A percentile compares a stretch with the other conserved stretches of the same genome.
These are phyloP conservation scores for Pueraria montana DNA, from an alignment of 306 rosid species.

Conservation along the genomic window DNA sequence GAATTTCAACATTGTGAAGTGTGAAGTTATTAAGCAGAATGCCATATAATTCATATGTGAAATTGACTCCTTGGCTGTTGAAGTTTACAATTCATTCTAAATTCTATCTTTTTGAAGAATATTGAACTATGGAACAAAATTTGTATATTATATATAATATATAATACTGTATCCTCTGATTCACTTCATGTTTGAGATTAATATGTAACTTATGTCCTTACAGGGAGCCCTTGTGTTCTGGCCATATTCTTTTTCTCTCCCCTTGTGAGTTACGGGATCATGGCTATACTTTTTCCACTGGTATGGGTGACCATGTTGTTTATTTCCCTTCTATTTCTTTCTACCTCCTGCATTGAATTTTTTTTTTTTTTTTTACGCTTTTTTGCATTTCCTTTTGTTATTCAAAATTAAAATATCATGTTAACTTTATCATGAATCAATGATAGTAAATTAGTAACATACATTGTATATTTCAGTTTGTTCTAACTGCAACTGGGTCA, in stretches of 20 bases:
- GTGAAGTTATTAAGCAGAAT: conserved; percentile 17
- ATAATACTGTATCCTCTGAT: conserved; percentile 30
- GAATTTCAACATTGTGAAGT: conserved; percentile 21
- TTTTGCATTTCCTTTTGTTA: conserved; percentile 21
- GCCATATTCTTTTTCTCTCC: conserved; percentile 86
- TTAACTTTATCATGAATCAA: conserved; percentile 20
- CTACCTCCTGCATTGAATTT: conserved; percentile 25
- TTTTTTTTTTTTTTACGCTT: neutral
- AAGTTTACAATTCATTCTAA: conserved; percentile 19
- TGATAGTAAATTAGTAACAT: conserved; percentile 9
- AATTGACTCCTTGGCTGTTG: conserved; percentile 34
- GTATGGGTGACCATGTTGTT: conserved; percentile 53
- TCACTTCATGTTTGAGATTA: conserved; percentile 46
- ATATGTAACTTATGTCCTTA: conserved; percentile 48
- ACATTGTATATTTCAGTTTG: conserved; percentile 73
- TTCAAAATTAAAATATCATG: conserved; percentile 30
- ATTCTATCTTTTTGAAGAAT: conserved; percentile 35
- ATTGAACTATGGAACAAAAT: conserved; percentile 11
- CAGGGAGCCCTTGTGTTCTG: conserved; percentile 96
- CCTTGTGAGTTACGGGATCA: conserved; percentile 88
- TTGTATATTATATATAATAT: neutral
- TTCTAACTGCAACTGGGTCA: conserved; percentile 85
- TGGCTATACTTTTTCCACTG: conserved; percentile 94
- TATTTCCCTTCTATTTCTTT: conserved; percentile 32
- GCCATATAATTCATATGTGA: conserved; percentile 10